Percentiles rank a stretch among this genome's conserved stretches.
These are phyloP conservation scores for Exophiala lecanii-corni DNA, from an alignment of 2,329 filamentous ascomycete species.

Conservation along the genomic window DNA sequence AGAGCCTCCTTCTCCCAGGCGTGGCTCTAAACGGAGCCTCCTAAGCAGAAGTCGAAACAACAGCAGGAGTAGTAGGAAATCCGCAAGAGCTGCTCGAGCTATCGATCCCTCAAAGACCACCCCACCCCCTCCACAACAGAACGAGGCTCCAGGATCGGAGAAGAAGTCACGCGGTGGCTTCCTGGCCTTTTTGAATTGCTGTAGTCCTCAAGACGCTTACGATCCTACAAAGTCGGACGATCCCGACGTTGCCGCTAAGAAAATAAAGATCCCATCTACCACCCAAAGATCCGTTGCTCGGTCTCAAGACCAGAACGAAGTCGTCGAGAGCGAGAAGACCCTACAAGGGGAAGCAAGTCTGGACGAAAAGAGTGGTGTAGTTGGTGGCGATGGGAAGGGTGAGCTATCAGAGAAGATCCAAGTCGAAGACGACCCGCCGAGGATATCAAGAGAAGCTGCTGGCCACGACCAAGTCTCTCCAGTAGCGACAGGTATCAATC, in stretches of 20 bases:
- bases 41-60: slow-evolving; percentile 25
- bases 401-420: slow-evolving; percentile 15
- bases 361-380: slow-evolving; percentile 6
- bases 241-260: slow-evolving; percentile 26
- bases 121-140: slow-evolving; percentile 20
- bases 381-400: slow-evolving; percentile 17
- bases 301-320: slow-evolving; percentile 20
- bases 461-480: slow-evolving; percentile 15
- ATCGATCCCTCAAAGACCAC: slow-evolving; percentile 18
- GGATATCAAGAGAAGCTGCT: slow-evolving; percentile 14
- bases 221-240: slow-evolving; percentile 23
- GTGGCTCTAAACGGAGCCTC: slow-evolving; percentile 28
- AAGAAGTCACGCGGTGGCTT: slow-evolving; percentile 25
- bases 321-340: slow-evolving; percentile 21
- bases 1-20: slow-evolving; percentile 22
- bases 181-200: slow-evolving; percentile 27
- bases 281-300: slow-evolving; percentile 17
- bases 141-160: slow-evolving; percentile 8
- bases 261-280: slow-evolving; percentile 23
- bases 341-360: neutral
- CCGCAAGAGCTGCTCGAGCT: slow-evolving; percentile 21
- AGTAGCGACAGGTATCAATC: slow-evolving; percentile 4
- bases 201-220: slow-evolving; percentile 17
- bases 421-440: slow-evolving; percentile 10
- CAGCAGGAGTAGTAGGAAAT: slow-evolving; percentile 26